These are phyloP conservation scores for Aspergillus saccharolyticus DNA, from an alignment of 495 filamentous ascomycete genomes.

Conservation along the genomic window DNA sequence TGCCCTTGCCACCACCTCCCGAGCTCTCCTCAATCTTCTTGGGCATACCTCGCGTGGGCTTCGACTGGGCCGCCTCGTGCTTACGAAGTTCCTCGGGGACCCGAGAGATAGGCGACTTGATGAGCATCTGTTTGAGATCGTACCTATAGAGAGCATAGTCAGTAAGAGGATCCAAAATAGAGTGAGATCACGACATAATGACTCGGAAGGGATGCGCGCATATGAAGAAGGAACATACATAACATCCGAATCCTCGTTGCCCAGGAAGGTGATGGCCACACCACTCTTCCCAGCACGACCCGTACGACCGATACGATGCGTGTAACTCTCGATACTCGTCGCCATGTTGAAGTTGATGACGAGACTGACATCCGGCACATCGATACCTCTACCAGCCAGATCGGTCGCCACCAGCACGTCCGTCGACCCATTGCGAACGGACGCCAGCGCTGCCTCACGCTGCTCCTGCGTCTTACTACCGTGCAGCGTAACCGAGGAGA, in stretches of 20 bases:
- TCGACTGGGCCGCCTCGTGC: conserved; percentile 92
- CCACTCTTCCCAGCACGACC: conserved; percentile 97
- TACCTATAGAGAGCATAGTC: conserved; percentile 36
- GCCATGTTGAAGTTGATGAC: conserved; percentile 99
- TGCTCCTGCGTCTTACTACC: conserved; percentile 97
- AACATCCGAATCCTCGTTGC: conserved; percentile 85
- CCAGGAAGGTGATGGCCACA: conserved; percentile 94
- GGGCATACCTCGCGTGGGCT: conserved; percentile 51
- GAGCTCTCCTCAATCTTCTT: conserved; percentile 62
- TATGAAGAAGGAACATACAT: conserved; percentile 59
- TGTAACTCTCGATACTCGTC: conserved; percentile 87
- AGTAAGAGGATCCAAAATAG: not conserved
- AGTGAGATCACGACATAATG: not conserved
- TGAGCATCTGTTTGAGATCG: conserved; percentile 93
- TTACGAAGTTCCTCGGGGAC: conserved; percentile 91
- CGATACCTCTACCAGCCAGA: conserved; percentile 95
- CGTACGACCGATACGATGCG: conserved; percentile 95
- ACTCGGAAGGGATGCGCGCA: not conserved
- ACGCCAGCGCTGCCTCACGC: conserved; percentile 88
- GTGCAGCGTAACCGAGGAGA: conserved; percentile 85
- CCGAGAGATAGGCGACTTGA: conserved; percentile 81
- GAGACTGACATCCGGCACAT: conserved; percentile 88
- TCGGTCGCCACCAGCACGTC: conserved; percentile 97
- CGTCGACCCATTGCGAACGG: conserved; percentile 69
- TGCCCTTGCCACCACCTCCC: conserved; percentile 56